A percentile compares a stretch with the other conserved stretches of the same genome.
phyloP scores from a whole-genome alignment of 768 basidiomycete genomes.

The Hygrophorus pudorinus region DNA sequence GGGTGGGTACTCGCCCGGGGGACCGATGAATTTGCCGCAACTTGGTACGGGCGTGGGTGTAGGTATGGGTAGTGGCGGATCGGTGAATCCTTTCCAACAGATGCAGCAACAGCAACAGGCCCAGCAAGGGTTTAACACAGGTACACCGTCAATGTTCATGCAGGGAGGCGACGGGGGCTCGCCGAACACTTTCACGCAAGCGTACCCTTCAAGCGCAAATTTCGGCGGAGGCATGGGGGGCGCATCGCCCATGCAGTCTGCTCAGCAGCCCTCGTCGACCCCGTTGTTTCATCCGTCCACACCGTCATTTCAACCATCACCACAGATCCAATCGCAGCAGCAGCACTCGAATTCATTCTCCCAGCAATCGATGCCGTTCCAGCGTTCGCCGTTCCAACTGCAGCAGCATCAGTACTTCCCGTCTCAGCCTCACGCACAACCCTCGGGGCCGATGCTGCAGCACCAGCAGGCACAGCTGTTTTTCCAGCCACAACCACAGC shows the following conservation, averaged over 20 bases:
- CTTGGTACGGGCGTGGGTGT: no score
- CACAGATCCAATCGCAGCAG: background rate
- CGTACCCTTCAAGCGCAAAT: no score
- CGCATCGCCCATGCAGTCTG: no score
- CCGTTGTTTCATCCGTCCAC: background rate
- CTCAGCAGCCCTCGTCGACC: no score
- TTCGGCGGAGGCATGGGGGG: no score
- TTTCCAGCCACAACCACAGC: background rate
- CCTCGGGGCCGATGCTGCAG: no score
- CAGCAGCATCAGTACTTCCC: background rate
- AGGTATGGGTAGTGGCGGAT: background rate
- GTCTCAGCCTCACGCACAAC: background rate
- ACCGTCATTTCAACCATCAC: background rate
- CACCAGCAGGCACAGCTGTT: background rate
- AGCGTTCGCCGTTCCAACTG: background rate
- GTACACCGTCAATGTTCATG: background rate
- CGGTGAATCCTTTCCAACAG: background rate
- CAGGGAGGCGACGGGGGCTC: background rate
- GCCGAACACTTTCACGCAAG: no score
- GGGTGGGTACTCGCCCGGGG: background rate
- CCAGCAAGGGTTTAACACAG: background rate
- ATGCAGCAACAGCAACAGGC: constrained; percentile 1
- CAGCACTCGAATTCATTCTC: background rate
- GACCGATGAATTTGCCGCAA: background rate
- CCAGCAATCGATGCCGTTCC: background rate